These are phyloP conservation scores for Hirsutella thompsonii DNA, from an alignment of 2,329 filamentous ascomycete genomes.

Conservation along the genomic window DNA sequence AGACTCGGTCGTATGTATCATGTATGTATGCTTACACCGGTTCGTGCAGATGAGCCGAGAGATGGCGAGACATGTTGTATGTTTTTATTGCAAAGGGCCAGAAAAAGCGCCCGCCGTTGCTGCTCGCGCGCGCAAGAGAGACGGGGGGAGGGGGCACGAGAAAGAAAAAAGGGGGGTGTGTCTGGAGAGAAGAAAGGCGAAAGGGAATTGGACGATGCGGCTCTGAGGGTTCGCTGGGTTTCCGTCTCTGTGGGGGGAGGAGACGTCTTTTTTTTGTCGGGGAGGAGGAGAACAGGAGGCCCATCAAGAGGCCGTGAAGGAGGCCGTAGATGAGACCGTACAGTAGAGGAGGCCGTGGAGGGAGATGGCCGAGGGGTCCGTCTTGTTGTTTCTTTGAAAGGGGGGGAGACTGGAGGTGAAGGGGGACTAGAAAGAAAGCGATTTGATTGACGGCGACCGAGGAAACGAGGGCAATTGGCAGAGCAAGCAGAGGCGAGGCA, in stretches of 20 bases:
- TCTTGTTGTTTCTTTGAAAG: no score
- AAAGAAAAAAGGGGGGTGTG: conserved; percentile 28
- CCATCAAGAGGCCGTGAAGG: no score
- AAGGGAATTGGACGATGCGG: conserved; percentile 39
- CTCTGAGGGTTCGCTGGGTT: conserved; percentile 28
- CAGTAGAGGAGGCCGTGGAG: no score
- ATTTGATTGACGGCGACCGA: no score
- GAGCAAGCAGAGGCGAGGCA: not conserved
- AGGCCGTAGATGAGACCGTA: no score
- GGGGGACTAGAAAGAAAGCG: no score
- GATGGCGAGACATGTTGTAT: conserved; percentile 37
- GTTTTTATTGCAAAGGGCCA: conserved; percentile 43
- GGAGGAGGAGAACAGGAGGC: conserved; percentile 3
- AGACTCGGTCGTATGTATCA: not conserved
- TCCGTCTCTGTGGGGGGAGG: not conserved
- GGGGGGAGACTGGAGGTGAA: no score
- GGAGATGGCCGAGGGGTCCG: no score
- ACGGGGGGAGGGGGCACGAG: not conserved
- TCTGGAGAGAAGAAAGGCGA: conserved; percentile 9
- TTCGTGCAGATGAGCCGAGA: conserved; percentile 36
- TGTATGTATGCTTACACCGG: not conserved
- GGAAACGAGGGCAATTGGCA: not conserved
- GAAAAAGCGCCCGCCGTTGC: conserved; percentile 7
- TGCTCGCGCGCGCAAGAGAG: conserved; percentile 29
- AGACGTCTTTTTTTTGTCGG: not conserved